Base-by-base conservation (phyloP, 164 flowering plant genomes). In the Stephania cephalantha region DNA sequence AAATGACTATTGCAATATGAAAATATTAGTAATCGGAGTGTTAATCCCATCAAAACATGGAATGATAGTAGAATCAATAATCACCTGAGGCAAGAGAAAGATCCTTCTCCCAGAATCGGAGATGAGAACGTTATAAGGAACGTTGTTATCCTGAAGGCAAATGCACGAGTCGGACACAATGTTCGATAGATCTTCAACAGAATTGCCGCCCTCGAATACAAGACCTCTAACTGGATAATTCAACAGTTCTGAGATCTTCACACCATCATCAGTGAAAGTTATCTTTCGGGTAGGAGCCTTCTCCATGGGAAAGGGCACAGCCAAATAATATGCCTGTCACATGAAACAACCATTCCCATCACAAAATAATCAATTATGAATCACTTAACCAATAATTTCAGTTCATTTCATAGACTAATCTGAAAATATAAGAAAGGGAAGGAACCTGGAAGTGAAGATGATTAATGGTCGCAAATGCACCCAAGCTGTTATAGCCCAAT, bases 401-500 rank as follows among this genome's bases (percentile, higher is more conserved):
- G 78, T 87, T 89, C 42, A 35, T 35, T 50, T 71, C 83, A 44
- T 1, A 89, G 81, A 91, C 81, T 83, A 85, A 87, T 85, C 88
- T 85, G 8, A 88, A 84, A 82, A 87, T 88, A 46, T 90, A 89
- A 89, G 78, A 83, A 52, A 6, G 10, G 25, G 68, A 71, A 42
- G 18, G 1, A 53, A 91, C 98, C 91, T 90, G 95, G 79, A 94
- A 94, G 73, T 94, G 98, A 61, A 92, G 93, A 77, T 94, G 98
- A 82, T 94, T 94, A 69, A 94, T 90, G 67, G 97, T 94, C 70
- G 98, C 98, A 87, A 94, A 92, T 22, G 98, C 96, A 81, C 98
- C 97, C 85, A 94, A 82, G 80, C 98, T 94, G 83, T 94, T 94
- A 85, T 94, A 94, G 42, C 98, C 98, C 75, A 94, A 73, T 22